Evolutionary conservation across 495 filamentous ascomycete genomes (phyloP).

Genomic region (Trichoderma parareesei): DNA sequence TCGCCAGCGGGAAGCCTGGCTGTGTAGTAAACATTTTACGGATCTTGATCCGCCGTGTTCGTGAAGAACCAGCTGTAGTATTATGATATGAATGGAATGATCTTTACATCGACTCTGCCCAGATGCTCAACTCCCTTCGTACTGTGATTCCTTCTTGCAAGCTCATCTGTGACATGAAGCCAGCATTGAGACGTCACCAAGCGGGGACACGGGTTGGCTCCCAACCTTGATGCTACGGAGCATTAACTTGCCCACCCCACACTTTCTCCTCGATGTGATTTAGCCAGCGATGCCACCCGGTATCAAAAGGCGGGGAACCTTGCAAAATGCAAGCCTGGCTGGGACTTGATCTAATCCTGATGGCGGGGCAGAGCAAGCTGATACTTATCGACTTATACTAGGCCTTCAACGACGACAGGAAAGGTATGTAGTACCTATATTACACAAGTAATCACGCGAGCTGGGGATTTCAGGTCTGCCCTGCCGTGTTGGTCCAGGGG

Average conservation of each 20-base stretch:
- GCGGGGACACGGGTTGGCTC: neutral
- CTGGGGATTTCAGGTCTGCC: too few species aligned
- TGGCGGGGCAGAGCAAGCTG: too few species aligned
- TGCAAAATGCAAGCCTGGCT: neutral
- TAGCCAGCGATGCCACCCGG: neutral
- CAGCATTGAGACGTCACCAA: neutral
- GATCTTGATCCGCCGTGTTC: neutral
- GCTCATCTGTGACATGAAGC: neutral
- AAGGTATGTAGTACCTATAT: too few species aligned
- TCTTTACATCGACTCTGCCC: neutral
- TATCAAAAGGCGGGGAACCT: neutral
- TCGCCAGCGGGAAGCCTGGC: conserved; percentile 7
- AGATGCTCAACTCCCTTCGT: neutral
- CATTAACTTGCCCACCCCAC: neutral
- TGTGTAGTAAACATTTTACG: conserved; percentile 7
- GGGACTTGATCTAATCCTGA: too few species aligned
- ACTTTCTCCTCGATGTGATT: neutral
- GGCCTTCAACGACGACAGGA: too few species aligned
- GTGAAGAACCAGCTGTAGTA: conserved; percentile 4
- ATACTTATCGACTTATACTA: too few species aligned
- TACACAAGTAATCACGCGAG: too few species aligned
- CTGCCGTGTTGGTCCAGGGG: too few species aligned
- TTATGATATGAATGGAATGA: conserved; percentile 10
- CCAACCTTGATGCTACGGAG: neutral
- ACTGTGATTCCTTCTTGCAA: neutral